phyloP scores from a whole-genome alignment of 176 grass and related monocot species.

The Eremochloa ophiuroides region DNA sequence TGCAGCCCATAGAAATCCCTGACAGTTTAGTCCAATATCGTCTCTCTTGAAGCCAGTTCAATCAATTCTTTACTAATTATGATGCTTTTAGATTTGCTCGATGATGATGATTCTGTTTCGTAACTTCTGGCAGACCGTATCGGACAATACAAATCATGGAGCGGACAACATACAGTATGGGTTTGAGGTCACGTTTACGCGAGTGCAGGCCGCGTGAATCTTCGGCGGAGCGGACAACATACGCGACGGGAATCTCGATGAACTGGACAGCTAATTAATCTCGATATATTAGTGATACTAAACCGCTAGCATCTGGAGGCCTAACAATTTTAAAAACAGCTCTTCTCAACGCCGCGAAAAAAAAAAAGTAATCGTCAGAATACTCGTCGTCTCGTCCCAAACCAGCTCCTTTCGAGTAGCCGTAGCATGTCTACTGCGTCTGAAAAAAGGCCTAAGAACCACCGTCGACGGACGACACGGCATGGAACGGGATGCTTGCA shows the following conservation, averaged over 20 bases:
- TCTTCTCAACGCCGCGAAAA: neutral
- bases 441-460: neutral
- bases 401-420: neutral
- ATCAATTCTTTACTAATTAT: no score
- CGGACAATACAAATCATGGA: neutral
- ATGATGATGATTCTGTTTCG: no score
- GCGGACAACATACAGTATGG: no score
- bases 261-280: neutral
- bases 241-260: constrained; percentile 10
- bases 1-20: no score
- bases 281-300: neutral
- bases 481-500: constrained; percentile 3
- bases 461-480: neutral
- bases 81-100: no score
- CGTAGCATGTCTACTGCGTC: neutral
- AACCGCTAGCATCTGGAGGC: neutral
- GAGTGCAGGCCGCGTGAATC: no score
- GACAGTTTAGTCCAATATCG: no score
- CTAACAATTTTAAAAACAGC: constrained; percentile 3
- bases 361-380: neutral
- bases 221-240: no score
- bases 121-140: neutral
- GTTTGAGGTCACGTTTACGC: no score
- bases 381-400: neutral
- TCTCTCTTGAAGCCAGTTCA: no score